These are phyloP conservation scores for Smallanthus sonchifolius DNA, from an alignment of 129 eudicot species.

Conservation along the genomic window DNA sequence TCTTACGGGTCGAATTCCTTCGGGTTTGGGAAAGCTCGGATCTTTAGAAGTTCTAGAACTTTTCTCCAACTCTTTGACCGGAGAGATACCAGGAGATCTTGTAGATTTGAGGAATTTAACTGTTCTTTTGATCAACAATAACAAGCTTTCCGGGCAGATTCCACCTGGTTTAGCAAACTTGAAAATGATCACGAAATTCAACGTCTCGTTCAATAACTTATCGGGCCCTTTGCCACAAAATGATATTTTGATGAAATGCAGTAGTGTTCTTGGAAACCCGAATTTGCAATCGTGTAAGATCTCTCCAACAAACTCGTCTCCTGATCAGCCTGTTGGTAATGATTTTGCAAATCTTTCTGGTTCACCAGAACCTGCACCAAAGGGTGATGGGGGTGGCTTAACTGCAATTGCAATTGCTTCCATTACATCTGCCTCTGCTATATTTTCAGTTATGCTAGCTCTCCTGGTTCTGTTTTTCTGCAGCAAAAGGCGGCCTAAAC, in stretches of 20 bases:
- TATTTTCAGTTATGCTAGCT: conserved; percentile 65
- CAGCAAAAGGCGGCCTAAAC: conserved; percentile 71
- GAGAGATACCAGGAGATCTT: conserved; percentile 59
- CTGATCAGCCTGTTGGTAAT: conserved; percentile 42
- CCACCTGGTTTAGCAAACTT: conserved; percentile 49
- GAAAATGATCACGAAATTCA: conserved; percentile 45
- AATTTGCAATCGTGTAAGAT: conserved; percentile 45
- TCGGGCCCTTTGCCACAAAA: conserved; percentile 56
- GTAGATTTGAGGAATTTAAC: conserved; percentile 46
- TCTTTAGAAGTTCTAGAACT: conserved; percentile 65
- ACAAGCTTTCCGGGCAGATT: conserved; percentile 59
- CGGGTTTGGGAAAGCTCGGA: conserved; percentile 44
- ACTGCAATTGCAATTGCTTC: conserved; percentile 78
- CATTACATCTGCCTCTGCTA: conserved; percentile 69
- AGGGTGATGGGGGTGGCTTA: conserved; percentile 23
- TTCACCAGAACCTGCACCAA: conserved; percentile 25
- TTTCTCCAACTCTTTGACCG: conserved; percentile 51
- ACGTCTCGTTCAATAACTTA: conserved; percentile 70
- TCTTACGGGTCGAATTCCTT: conserved; percentile 56
- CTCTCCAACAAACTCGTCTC: conserved; percentile 44
- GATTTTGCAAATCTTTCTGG: conserved; percentile 25
- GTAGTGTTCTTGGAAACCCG: conserved; percentile 69
- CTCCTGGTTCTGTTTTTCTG: conserved; percentile 71
- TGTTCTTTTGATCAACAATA: conserved; percentile 57
- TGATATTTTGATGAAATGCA: conserved; percentile 52